Evolutionary conservation across 2,329 filamentous ascomycete genomes (phyloP), one percentile per base, ranked within the genome.

Genomic region (Colletotrichum liaoningense): DNA sequence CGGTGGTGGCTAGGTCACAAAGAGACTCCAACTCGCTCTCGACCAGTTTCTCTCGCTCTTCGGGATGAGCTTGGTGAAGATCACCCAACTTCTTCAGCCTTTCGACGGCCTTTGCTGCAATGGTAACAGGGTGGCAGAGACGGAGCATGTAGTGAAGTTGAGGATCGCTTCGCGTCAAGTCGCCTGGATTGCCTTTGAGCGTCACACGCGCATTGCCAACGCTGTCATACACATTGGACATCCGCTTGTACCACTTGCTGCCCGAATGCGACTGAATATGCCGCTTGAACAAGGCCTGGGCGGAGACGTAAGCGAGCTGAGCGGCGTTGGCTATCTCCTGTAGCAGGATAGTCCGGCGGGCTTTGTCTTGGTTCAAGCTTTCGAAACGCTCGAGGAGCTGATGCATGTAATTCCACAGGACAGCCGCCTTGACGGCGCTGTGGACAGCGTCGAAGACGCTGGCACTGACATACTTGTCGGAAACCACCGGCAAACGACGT

Each of bases 271-370:
- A 80, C 52, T 85, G 80, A 1, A 87, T 75, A 1, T 83, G 77
- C 7, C 85, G 85, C 71, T 83, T 86, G 59, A 88, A 81, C 0
- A 80, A 28, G 14, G 77, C 74, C 52, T 86, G 84, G 0, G 79
- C 76, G 1, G 84, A 83, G 1, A 55, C 63, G 59, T 84, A 88
- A 63, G 87, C 86, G 0, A 86, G 69, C n/a, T 87, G 79, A 26
- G 82, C 85, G 4, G 85, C 67, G 59, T 87, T 87, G 30, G 83
- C 80, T 0, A 88, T 72, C 62, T 89, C 86, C 71, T 88, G 86
- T 2, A 86, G 78, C 9, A 88, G 65, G 1, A 83, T 79, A 1
- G 74, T 75, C 5, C 76, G 78, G 49, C 80, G 80, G 0, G 75
- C 69, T 75, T 84, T 85, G 46, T 79, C 76, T 0, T 46, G 19